Conservation (phyloP, 495 filamentous ascomycete genomes). For the Penicillium maclennaniae region DNA sequence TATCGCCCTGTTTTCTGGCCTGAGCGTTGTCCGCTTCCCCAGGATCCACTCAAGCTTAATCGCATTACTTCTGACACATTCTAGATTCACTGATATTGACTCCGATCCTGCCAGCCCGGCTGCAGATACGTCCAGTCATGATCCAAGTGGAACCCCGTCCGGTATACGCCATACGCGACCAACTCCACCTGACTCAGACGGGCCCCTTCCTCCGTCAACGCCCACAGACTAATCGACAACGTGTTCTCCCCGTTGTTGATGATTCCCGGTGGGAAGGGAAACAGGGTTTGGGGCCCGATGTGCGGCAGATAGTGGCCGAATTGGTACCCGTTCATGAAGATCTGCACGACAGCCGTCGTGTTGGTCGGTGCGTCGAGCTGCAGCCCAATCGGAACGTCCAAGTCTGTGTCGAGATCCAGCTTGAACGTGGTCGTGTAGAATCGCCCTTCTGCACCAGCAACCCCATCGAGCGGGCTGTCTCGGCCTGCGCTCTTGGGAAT, state of each 20-base stretch:
- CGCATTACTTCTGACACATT: slow-evolving; percentile 8
- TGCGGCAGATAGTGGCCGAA: slow-evolving; percentile 49
- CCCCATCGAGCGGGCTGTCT: slow-evolving; percentile 45
- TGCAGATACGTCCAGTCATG: slow-evolving; percentile 43
- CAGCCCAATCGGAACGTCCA: slow-evolving; percentile 41
- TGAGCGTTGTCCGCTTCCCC: slow-evolving; percentile 12
- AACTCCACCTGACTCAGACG: slow-evolving; percentile 34
- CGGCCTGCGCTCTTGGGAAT: slow-evolving; percentile 38
- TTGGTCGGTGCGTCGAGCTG: slow-evolving; percentile 23
- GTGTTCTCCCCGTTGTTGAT: slow-evolving; percentile 47
- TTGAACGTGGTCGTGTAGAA: slow-evolving; percentile 59
- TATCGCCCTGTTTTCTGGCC: slow-evolving; percentile 12
- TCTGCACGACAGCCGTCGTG: slow-evolving; percentile 29
- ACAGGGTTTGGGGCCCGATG: slow-evolving; percentile 46
- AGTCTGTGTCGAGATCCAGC: slow-evolving; percentile 43
- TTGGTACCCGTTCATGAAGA: slow-evolving; percentile 45
- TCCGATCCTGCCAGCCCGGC: slow-evolving; percentile 37
- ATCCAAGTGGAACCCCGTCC: slow-evolving; percentile 43
- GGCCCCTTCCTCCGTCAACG: slow-evolving; percentile 37
- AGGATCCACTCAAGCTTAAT: slow-evolving; percentile 5
- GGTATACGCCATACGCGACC: slow-evolving; percentile 32
- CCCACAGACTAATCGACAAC: slow-evolving; percentile 47
- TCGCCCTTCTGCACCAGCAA: slow-evolving; percentile 45
- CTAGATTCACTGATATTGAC: slow-evolving; percentile 13
- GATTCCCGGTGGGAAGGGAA: slow-evolving; percentile 47